Percentiles rank a stretch among this genome's conserved stretches.
phyloP scores from a whole-genome alignment of 2,329 filamentous ascomycete species.

The Neonectria hederae region DNA sequence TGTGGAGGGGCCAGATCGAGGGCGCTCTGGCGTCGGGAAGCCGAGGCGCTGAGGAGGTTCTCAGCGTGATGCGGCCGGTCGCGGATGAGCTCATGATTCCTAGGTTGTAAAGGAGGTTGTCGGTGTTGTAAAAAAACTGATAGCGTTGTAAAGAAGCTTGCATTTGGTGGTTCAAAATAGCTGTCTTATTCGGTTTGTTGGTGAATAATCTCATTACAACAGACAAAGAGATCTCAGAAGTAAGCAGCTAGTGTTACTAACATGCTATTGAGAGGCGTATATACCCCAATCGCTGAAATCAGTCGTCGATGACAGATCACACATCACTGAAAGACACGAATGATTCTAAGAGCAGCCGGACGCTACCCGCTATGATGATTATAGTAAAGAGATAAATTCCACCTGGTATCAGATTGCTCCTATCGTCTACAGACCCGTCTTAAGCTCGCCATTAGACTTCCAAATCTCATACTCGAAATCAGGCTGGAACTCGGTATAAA shows the following conservation, averaged over 20 bases:
- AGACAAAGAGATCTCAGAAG: background rate
- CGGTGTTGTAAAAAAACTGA: background rate
- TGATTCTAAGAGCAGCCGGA: background rate
- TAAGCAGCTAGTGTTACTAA: background rate
- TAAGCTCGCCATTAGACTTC: slow-evolving; percentile 42
- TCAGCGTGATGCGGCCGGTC: slow-evolving; percentile 10
- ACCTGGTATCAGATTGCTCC: background rate
- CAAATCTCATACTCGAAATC: slow-evolving; percentile 48
- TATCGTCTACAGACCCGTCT: slow-evolving; percentile 21
- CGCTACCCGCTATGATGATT: background rate
- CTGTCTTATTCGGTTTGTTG: background rate
- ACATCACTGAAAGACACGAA: background rate
- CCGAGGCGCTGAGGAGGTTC: slow-evolving; percentile 28
- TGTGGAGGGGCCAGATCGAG: slow-evolving; percentile 37
- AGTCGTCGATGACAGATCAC: background rate
- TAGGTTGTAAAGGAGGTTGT: slow-evolving; percentile 9
- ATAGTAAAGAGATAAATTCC: background rate
- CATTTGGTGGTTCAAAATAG: background rate
- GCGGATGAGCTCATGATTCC: slow-evolving; percentile 14
- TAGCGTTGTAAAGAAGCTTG: background rate
- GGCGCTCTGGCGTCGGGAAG: slow-evolving; percentile 34
- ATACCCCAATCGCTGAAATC: background rate
- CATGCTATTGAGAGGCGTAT: background rate
- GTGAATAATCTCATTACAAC: background rate
- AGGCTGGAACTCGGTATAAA: slow-evolving; percentile 49